Evolutionary conservation across 345 rosid species (phyloP).

Genomic region (Boechera retrofracta): DNA sequence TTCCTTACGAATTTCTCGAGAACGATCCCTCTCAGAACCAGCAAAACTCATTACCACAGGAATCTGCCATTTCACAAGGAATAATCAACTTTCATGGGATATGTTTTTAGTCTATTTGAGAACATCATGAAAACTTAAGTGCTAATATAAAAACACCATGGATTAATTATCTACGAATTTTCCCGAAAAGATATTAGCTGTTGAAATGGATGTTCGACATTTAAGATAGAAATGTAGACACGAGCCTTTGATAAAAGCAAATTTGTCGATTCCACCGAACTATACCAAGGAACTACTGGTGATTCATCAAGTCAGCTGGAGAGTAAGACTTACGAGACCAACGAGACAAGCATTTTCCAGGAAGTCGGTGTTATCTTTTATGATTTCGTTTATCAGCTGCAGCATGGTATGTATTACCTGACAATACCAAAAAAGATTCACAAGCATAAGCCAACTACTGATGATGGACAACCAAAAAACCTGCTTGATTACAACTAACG

Average conservation of each 20-base stretch:
- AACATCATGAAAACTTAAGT: slow-evolving; percentile 7
- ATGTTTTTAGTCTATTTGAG: neutral
- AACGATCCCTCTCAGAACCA: slow-evolving; percentile 64
- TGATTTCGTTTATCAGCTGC: slow-evolving; percentile 86
- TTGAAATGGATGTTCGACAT: slow-evolving; percentile 20
- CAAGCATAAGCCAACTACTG: slow-evolving; percentile 35
- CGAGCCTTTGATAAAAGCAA: neutral
- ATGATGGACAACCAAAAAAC: slow-evolving; percentile 5
- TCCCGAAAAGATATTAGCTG: slow-evolving; percentile 4
- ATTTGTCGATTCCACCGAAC: neutral
- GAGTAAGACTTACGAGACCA: slow-evolving; percentile 69
- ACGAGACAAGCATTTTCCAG: slow-evolving; percentile 98
- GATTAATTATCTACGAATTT: neutral
- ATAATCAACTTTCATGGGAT: slow-evolving; percentile 4
- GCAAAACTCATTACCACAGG: slow-evolving; percentile 81
- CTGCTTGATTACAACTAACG: slow-evolving; percentile 42
- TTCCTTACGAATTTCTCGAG: slow-evolving; percentile 92
- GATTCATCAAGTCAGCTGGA: slow-evolving; percentile 23
- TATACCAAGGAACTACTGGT: slow-evolving; percentile 16
- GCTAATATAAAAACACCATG: slow-evolving; percentile 6
- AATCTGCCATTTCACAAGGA: slow-evolving; percentile 57
- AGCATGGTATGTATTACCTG: slow-evolving; percentile 92
- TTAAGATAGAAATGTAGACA: slow-evolving; percentile 5
- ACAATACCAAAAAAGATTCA: slow-evolving; percentile 35
- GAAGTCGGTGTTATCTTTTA: slow-evolving; percentile 79